A percentile compares a stretch with the other conserved stretches of the same genome.
Conservation (phyloP, 2,329 filamentous ascomycete genomes). For the Rhynchosporium graminicola region DNA sequence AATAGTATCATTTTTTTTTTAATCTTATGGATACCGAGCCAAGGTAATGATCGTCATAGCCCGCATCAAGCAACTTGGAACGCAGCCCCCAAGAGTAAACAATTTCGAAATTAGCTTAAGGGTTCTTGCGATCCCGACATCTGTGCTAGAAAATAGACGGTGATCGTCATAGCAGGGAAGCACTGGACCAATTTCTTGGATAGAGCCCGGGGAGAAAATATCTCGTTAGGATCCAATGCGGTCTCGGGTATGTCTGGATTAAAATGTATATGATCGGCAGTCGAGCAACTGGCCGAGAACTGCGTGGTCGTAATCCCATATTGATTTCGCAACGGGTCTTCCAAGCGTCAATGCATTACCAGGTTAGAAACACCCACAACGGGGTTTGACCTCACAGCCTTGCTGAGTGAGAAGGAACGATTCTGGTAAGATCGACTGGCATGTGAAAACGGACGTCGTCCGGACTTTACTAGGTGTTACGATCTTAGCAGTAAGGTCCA, state of each 20-base stretch:
- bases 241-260: neutral
- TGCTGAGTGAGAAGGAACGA: neutral
- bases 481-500: neutral
- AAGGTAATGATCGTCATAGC: conserved; percentile 8
- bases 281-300: neutral
- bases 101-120: neutral
- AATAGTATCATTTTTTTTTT: neutral
- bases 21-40: neutral
- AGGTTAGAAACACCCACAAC: neutral
- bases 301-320: neutral
- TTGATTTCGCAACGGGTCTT: neutral
- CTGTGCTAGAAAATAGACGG: neutral
- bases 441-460: neutral
- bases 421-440: neutral
- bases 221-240: neutral
- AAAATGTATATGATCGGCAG: neutral
- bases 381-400: neutral
- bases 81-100: neutral
- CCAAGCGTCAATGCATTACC: neutral
- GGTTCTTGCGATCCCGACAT: neutral
- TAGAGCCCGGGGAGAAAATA: neutral
- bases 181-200: neutral
- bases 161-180: neutral
- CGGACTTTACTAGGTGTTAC: neutral
- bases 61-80: neutral